These are phyloP conservation scores for Funneliformis geosporum DNA, from an alignment of 192 early-diverging fungal species.

Conservation along the genomic window DNA sequence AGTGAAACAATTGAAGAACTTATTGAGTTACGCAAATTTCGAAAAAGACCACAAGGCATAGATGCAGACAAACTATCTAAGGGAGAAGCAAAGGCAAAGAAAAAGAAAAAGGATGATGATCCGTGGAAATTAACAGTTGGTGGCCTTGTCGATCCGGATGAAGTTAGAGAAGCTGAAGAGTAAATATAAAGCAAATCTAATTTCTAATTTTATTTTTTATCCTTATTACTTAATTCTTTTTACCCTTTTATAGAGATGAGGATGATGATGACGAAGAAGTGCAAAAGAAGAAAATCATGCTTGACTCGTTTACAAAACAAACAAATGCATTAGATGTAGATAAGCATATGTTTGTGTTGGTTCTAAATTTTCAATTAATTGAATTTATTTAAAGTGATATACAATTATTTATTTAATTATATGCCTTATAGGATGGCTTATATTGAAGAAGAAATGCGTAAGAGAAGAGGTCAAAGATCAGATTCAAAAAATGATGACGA, in stretches of 20 bases:
- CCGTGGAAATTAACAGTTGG: conserved; percentile 59
- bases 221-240: conserved; percentile 36
- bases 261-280: conserved; percentile 42
- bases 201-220: not conserved
- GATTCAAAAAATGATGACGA: conserved; percentile 37
- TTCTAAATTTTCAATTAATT: conserved; percentile 30
- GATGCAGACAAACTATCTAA: conserved; percentile 56
- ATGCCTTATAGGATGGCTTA: conserved; percentile 65
- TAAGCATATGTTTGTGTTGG: conserved; percentile 62
- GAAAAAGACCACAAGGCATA: conserved; percentile 58
- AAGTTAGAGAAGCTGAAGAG: conserved; percentile 38
- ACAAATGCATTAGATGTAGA: conserved; percentile 78
- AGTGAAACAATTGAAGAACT: conserved; percentile 56
- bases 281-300: conserved; percentile 45
- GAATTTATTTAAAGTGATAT: not conserved
- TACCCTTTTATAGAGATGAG: conserved; percentile 10
- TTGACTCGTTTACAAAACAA: conserved; percentile 70
- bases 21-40: conserved; percentile 58
- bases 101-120: conserved; percentile 59
- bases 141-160: conserved; percentile 56
- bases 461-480: conserved; percentile 48
- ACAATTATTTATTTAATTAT: not conserved
- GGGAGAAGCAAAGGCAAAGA: conserved; percentile 52
- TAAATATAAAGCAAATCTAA: not conserved
- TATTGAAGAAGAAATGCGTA: conserved; percentile 77